phyloP scores from a whole-genome alignment of 208 protist genomes.

The Leishmania tropica region DNA sequence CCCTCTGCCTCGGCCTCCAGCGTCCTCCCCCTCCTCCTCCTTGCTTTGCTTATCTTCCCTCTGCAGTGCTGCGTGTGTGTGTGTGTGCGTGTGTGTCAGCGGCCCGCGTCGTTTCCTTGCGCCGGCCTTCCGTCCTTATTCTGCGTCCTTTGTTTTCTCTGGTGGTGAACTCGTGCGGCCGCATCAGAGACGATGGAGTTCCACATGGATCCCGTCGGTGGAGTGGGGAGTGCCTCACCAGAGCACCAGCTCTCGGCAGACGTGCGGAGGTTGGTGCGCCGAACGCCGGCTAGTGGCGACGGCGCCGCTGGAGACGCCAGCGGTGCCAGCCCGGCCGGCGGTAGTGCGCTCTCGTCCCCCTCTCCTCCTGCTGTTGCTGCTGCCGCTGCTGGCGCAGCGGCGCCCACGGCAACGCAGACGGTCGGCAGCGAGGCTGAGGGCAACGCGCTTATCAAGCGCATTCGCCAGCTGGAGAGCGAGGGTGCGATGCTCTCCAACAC shows the following conservation, averaged over 20 bases:
- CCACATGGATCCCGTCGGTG: constrained; percentile 14
- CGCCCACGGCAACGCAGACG: constrained; percentile 32
- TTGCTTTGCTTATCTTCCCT: not conserved
- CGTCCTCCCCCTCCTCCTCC: not conserved
- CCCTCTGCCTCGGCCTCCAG: not conserved
- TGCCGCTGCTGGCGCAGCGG: not conserved
- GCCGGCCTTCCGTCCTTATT: not conserved
- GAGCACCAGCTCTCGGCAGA: not conserved
- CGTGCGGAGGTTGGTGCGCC: constrained; percentile 24
- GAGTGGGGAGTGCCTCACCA: not conserved
- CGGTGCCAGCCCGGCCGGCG: not conserved
- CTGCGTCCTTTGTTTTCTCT: not conserved
- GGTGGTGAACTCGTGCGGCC: not conserved
- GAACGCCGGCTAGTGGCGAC: constrained; percentile 5
- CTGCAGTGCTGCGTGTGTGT: not conserved
- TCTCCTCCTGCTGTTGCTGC: not conserved
- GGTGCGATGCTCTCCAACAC: constrained; percentile 55
- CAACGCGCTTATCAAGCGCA: constrained; percentile 60
- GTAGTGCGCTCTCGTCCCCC: not conserved
- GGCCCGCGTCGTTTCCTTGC: not conserved
- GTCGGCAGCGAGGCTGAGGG: constrained; percentile 55
- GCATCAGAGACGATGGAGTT: constrained; percentile 15
- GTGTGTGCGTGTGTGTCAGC: not conserved
- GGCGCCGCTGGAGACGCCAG: not conserved
- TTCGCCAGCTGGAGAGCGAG: constrained; percentile 73